Base-by-base conservation (phyloP, 257 asterid genomes). In the Misopates orontium region DNA sequence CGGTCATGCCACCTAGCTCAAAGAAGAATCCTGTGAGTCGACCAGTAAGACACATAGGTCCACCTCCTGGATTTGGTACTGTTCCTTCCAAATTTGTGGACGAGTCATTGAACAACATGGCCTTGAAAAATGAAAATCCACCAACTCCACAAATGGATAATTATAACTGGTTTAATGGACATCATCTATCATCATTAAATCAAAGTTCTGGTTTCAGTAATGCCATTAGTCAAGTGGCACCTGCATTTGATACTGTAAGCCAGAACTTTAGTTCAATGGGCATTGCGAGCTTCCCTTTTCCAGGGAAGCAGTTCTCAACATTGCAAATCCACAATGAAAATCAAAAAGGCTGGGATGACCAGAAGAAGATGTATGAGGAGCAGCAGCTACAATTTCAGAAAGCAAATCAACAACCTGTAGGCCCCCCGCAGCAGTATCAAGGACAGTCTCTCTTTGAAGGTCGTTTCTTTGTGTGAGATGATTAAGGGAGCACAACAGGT, bases 1-100 rank as follows among this genome's bases (percentile, higher is more conserved):
- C 87, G 16, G 50, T 74, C 23, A 39, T 82, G 67, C 82, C 87
- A 21, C 73, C 85, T 18, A 84, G 93, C 32, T 5, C 75, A 64
- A 94, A 83, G 89, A 90, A 86, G 84, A 90, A 78, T 71, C 96
- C 96, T 13, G 95, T 94, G 68, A 78, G 94, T 73, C 85, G 97
- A 51, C 96, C 97, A 55, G 77, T 81, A 48, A 80, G 99, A 75
- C 97, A 86, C 60, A 25, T 78, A 65, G 99, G 99, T 56, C 99
- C 99, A 11, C 99, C 99, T 10, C 99, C 99, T 75, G 99, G 99
- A 45, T 94, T 94, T 83, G 93, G 93, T 62, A 78, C 94, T 66
- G 79, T 78, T 66, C 87, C 91, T 72, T 71, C 93, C 47, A 88
- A 82, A 92, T 74, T 41, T 32, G 72, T 68, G 20, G 95, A 82